Evolutionary conservation across 306 rosid genomes (phyloP), one percentile per base, ranked within the genome.

Genomic region (Rubus idaeus): DNA sequence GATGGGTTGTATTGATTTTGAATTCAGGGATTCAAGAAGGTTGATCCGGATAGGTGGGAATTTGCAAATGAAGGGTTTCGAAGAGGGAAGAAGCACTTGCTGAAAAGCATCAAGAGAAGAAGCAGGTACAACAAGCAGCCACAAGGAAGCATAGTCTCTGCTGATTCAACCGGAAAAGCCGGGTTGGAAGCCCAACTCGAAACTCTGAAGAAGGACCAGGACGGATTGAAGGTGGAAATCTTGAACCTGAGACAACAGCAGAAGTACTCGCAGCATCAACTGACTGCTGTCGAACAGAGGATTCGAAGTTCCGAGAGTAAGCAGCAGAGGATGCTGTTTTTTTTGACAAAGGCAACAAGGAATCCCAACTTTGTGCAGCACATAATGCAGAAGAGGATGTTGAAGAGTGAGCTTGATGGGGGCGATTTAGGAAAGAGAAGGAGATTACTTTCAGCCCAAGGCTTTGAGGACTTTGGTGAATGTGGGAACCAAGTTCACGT

Each of bases 11-110:
- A 17, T 0, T 46, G 18, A n/a, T 61, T 61, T 10, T 30, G 47
- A 21, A 17, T 45, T 9, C 83, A 95, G 99, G 99, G 99, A 1
- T 95, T 95, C 77, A 87, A 85, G 89, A 95, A 95, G 87, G 81
- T 95, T 74, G 94, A 88, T 87, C 84, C 92, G 14, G 92, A 89
- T 55, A 87, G 90, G 4, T 95, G 99, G 99, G 96, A 92, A 88
- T 95, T 95, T 85, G 97, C 97, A 66, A 92, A 92, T 56, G 93
- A 88, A 89, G 92, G 89, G 8, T 95, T 95, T 77, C 89, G 83
- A 23, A 85, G 92, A 76, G 99, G 99, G 82, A 90, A 90, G 88
- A 90, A 77, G 81, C 96, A 92, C 77, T 82, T 95, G 87, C 85
- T 95, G 68, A 95, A 92, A 86, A 92, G 71, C 82, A 92, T 95